A percentile compares a stretch with the other conserved stretches of the same genome.
phyloP scores from a whole-genome alignment of 805 yeast genomes.

The Grigorovia transvaalensis region DNA sequence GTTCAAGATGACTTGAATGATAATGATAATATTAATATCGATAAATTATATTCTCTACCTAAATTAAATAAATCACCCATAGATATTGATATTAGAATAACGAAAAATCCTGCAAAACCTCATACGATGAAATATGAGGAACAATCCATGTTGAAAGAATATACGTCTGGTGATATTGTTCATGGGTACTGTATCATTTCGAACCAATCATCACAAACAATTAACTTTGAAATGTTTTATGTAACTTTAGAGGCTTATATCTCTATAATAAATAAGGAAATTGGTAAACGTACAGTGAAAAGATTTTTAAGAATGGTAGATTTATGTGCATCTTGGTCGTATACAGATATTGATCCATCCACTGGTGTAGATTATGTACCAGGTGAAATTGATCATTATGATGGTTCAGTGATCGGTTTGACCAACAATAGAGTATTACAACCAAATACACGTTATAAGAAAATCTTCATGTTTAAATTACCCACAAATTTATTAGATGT shows the following conservation, averaged over 20 bases:
- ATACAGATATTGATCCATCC: conserved; percentile 41
- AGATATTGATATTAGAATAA: conserved; percentile 40
- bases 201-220: conserved; percentile 35
- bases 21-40: conserved; percentile 39
- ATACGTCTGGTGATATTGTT: conserved; percentile 56
- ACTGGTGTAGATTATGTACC: conserved; percentile 41
- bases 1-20: conserved; percentile 26
- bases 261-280: conserved; percentile 24
- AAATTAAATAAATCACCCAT: conserved; percentile 34
- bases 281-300: conserved; percentile 32
- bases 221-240: conserved; percentile 54
- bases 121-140: conserved; percentile 37
- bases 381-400: conserved; percentile 34
- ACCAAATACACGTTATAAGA: conserved; percentile 43
- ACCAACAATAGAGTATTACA: conserved; percentile 39
- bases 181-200: conserved; percentile 47
- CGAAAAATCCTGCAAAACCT: conserved; percentile 42
- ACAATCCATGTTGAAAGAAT: conserved; percentile 38
- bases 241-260: conserved; percentile 39
- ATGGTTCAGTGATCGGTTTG: conserved; percentile 40
- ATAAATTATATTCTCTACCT: conserved; percentile 41
- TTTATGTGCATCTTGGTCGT: conserved; percentile 44
- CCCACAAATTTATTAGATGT: conserved; percentile 46
- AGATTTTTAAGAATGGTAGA: conserved; percentile 53
- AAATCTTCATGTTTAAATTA: conserved; percentile 48